These are phyloP conservation scores for Lunasporangiospora selenospora DNA, from an alignment of 192 early-diverging fungal species.

Conservation along the genomic window DNA sequence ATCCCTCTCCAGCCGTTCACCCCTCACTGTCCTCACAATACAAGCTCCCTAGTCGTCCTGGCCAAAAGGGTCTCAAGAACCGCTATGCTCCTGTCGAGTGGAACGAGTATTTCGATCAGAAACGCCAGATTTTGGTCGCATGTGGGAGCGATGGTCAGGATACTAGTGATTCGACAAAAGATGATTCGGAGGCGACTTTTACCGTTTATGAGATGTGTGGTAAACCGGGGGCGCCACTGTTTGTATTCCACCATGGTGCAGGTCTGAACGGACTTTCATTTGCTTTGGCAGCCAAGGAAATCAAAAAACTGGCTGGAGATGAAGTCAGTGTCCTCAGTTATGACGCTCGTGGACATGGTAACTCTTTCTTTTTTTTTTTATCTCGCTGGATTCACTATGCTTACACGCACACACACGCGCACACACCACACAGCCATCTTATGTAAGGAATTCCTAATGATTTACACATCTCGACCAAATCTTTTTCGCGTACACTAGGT, in stretches of 20 bases:
- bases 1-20: constrained; percentile 23
- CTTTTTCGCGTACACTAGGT: constrained; percentile 36
- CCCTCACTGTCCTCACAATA: constrained; percentile 8
- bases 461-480: background rate
- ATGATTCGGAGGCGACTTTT: constrained; percentile 35
- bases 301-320: constrained; percentile 48
- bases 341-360: constrained; percentile 81
- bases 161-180: constrained; percentile 1
- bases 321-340: constrained; percentile 60
- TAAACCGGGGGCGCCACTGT: constrained; percentile 60
- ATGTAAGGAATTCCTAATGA: background rate
- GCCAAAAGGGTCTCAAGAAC: background rate
- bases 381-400: background rate
- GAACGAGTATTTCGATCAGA: constrained; percentile 63
- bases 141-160: constrained; percentile 13
- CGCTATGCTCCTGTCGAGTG: constrained; percentile 55
- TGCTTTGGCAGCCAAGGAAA: constrained; percentile 63
- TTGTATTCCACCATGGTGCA: constrained; percentile 86
- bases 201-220: constrained; percentile 47
- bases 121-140: constrained; percentile 30
- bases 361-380: background rate
- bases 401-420: background rate
- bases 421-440: background rate
- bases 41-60: constrained; percentile 8
- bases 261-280: constrained; percentile 74